phyloP scores from a whole-genome alignment of 176 grass and related monocot species.

The Carex kokanica region DNA sequence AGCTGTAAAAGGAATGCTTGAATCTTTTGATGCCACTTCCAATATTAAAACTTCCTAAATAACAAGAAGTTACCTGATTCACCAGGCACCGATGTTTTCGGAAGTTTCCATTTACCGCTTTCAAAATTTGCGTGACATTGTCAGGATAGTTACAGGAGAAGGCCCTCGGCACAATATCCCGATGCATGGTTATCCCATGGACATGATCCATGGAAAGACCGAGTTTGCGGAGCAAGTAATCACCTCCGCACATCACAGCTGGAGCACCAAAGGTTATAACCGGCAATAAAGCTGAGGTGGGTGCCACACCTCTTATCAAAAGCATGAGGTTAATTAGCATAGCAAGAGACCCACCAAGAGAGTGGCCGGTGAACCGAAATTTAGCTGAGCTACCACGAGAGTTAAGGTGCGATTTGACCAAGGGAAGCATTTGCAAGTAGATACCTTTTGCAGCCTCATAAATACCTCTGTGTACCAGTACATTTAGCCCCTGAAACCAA shows the following conservation, averaged over 20 bases:
- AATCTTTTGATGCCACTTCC: not conserved
- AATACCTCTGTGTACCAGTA: conserved; percentile 86
- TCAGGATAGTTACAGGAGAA: conserved; percentile 93
- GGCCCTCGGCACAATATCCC: conserved; percentile 92
- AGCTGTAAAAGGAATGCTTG: not conserved
- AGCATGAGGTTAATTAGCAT: conserved; percentile 91
- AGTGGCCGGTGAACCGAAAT: conserved; percentile 78
- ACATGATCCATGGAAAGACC: conserved; percentile 65
- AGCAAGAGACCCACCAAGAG: conserved; percentile 78
- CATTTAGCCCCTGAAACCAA: conserved; percentile 50
- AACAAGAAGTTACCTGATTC: conserved; percentile 51
- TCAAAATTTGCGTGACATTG: conserved; percentile 76
- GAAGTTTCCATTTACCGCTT: conserved; percentile 82
- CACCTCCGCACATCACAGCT: conserved; percentile 91
- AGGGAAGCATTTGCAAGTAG: conserved; percentile 79
- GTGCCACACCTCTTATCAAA: conserved; percentile 47
- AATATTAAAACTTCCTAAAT: conserved; percentile 4
- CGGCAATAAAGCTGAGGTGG: conserved; percentile 52
- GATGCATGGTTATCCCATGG: conserved; percentile 67
- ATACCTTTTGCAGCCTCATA: conserved; percentile 96
- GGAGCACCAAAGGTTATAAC: conserved; percentile 89
- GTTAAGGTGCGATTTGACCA: conserved; percentile 58
- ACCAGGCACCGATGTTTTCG: conserved; percentile 70
- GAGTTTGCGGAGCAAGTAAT: conserved; percentile 62
- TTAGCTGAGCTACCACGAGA: conserved; percentile 36